Conservation (phyloP, 495 filamentous ascomycete species). For the Podospora tetraspora region DNA sequence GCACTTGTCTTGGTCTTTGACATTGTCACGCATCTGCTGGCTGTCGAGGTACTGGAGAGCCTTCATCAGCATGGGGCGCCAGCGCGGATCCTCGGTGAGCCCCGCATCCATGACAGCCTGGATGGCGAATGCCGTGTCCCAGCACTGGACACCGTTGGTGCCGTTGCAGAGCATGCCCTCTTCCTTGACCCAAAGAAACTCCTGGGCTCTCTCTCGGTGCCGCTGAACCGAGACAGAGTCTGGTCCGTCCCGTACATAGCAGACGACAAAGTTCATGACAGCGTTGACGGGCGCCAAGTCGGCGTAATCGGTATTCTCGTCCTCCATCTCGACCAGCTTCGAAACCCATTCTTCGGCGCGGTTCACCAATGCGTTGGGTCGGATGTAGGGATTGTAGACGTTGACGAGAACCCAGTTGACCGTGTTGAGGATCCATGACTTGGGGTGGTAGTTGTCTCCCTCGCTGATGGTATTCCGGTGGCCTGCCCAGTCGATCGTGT, state of each 20-base stretch:
- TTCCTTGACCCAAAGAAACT: constrained; percentile 85
- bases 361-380: constrained; percentile 50
- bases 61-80: constrained; percentile 75
- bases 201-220: constrained; percentile 73
- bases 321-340: constrained; percentile 74
- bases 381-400: constrained; percentile 70
- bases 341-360: constrained; percentile 68
- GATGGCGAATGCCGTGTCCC: constrained; percentile 89
- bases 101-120: constrained; percentile 76
- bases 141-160: constrained; percentile 93
- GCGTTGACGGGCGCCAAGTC: constrained; percentile 84
- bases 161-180: constrained; percentile 95
- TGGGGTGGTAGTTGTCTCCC: constrained; percentile 88
- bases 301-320: constrained; percentile 83
- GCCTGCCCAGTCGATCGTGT: constrained; percentile 65
- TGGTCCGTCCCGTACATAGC: constrained; percentile 78
- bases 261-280: constrained; percentile 78
- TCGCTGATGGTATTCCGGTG: constrained; percentile 79
- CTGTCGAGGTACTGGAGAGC: constrained; percentile 83
- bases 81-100: constrained; percentile 69
- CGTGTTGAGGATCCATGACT: constrained; percentile 71
- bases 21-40: constrained; percentile 86
- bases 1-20: constrained; percentile 67
- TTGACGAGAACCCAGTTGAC: constrained; percentile 72
- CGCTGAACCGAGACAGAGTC: constrained; percentile 67